Base-by-base conservation (phyloP, 2,329 filamentous ascomycete species). In the Venturia oleaginea region DNA sequence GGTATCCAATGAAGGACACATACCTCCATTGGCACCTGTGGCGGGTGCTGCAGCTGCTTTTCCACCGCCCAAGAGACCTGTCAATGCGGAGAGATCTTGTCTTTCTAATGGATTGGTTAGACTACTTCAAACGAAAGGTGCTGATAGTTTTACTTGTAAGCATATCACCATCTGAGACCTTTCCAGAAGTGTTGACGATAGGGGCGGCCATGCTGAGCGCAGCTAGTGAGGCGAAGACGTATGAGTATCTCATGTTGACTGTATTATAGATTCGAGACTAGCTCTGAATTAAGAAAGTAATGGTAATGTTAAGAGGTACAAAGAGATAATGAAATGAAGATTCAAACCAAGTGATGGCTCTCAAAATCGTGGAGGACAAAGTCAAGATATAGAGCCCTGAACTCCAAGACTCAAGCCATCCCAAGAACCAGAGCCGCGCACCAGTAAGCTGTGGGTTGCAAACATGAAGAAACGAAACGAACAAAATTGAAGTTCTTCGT, bases 181-280 rank as follows among this genome's bases (percentile, higher is more conserved):
- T 62, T 15, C 61, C 61, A 37, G 61, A 22, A 51, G 61, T 54
- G 11, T 62, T 42, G n/a, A 62, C 40, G 8, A 62, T 62, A 17
- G 61, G 61, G 22, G 40, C 32, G n/a, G 61, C 61, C 24, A 51
- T 42, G 24, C 24, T 42, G 15, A 62, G 43, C 40, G 61, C 32
- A 62, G 43, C 61, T 24, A 46, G 42, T 11, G 61, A 37, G 42
- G 46, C 43, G 24, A 51, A 37, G 42, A 32, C 61, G 42, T 34
- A 62, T 48, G 38, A 37, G 61, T 42, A 62, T 54, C 34, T 62
- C 61, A 62, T 62, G 2, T 57, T 57, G 15, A 34, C n/a, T 62
- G 42, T 46, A 62, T 34, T 32, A 24, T 22, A 32, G 15, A 46
- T 19, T 34, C n/a, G 61, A 62, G 61, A 62, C 61, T 54, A 37